Evolutionary conservation across 2,329 filamentous ascomycete genomes (phyloP), one percentile per base, ranked within the genome.

Genomic region (Whalleya microplaca): DNA sequence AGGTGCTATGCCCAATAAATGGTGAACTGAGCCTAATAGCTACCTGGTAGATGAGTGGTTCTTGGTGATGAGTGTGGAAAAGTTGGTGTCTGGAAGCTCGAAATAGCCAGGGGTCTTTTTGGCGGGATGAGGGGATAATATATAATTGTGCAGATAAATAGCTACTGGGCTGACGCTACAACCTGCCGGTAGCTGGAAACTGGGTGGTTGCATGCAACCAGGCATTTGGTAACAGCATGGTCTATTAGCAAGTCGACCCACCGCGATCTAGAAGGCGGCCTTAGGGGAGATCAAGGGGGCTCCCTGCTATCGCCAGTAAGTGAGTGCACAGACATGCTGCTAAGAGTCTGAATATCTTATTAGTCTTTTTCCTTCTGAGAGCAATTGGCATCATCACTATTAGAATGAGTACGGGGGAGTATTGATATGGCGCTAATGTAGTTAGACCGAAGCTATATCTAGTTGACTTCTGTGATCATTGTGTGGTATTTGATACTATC

Each of bases 121-220:
- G 64, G 62, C 58, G 58, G 62, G 55, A 59, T 58, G 61, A 56
- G 48, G 55, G 45, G 53, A 42, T 9, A 27, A 59, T 65, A 64
- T 65, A 67, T 61, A 66, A 48, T 40, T 46, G 48, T 16, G 20
- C n/a, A 54, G n/a, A 23, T 23, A 48, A 59, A 32, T 23, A 53
- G 37, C 23, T 23, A 45, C 53, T 57, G 51, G 52, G 55, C 53
- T 48, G 49, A 56, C 52, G 49, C 42, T 62, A 49, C 52, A 53
- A 32, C 21, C 19, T 53, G 58, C 57, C 50, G 45, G 57, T 54
- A 56, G 43, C 47, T 56, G 40, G 21, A 53, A 14, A 14, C 32
- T 37, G 10, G 32, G 55, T 41, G 53, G 47, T 32, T 48, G 47
- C 18, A 53, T 58, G 44, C 40, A 55, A 29, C 55, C 50, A 50